Base-by-base conservation (phyloP, 805 yeast genomes). In the Lipomyces chichibuensis region DNA sequence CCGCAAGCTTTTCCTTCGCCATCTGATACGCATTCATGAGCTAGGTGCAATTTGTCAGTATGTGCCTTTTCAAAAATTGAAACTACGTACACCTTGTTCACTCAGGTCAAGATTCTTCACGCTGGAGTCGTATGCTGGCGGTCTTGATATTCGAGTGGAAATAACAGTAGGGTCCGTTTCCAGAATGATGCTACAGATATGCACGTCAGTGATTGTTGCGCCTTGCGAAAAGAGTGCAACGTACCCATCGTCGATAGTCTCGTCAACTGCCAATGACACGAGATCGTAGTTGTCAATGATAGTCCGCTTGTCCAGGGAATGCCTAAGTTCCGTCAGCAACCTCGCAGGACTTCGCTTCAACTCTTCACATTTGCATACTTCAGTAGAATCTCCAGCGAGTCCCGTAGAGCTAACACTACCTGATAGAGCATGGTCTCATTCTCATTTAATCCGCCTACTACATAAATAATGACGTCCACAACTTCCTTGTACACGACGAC, bases 131-230 rank as follows among this genome's bases (percentile, higher is more conserved):
- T 84, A 86, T 43, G 86, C 79, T 57, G 97, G 97, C 39, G 95
- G 88, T 67, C 87, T 85, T n/a, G 98, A 90, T 32, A 93, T 97
- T 79, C 99, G 86, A 17, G 96, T 86, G 1, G 94, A 93, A 73
- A 95, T 90, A 54, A 91, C 87, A 46, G 89, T 86, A 4, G 96
- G 87, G 75, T 95, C 98, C 33, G 92, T 89, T 78, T 95, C 98
- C 72, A 95, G 83, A 65, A 95, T 87, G 70, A 95, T 87, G 53
- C 98, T 52, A 29, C 35, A 39, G 23, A 37, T 53, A 57, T 8
- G 14, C 32, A 32, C 32, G 63, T 32, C 25, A 61, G 39, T 37
- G 17, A 14, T 1, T 37, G 14, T 37, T 37, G 39, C 39, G 14
- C 17, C 13, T 4, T 35, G 13, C 39, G 39, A 37, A 37, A 29